These are phyloP conservation scores for Pythium brachiatum DNA, from an alignment of 352 stramenopile genomes.

Conservation along the genomic window DNA sequence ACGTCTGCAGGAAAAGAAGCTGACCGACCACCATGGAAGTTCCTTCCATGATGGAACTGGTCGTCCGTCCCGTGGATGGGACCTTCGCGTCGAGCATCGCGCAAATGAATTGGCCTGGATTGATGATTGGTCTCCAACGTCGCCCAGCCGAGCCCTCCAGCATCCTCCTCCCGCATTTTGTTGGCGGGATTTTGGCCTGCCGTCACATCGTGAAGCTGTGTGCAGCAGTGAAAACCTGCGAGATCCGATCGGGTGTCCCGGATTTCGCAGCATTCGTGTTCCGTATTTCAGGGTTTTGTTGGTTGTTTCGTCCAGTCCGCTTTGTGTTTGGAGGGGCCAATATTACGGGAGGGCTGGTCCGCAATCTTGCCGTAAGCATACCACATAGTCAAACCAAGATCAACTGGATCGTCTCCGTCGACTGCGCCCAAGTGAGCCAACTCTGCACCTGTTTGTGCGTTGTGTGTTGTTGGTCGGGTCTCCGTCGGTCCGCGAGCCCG, in stretches of 20 bases:
- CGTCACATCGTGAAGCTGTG: slow-evolving; percentile 1
- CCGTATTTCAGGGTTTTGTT: not conserved
- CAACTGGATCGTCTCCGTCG: too few species aligned
- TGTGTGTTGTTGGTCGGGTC: too few species aligned
- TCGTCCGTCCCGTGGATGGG: not conserved
- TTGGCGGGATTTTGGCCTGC: slow-evolving; percentile 5
- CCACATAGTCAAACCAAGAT: slow-evolving; percentile 4
- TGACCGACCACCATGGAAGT: too few species aligned
- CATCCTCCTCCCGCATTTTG: slow-evolving; percentile 4
- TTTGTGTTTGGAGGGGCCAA: slow-evolving; percentile 12
- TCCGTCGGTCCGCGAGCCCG: too few species aligned
- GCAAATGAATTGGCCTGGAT: too few species aligned
- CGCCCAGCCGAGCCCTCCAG: not conserved
- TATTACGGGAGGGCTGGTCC: slow-evolving; percentile 4
- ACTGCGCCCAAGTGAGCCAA: too few species aligned
- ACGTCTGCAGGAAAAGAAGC: too few species aligned
- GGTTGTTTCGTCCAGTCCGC: not conserved
- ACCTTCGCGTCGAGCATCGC: not conserved
- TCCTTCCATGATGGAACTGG: too few species aligned
- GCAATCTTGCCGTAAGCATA: slow-evolving; percentile 1
- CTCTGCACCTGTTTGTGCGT: too few species aligned
- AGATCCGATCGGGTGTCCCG: not conserved
- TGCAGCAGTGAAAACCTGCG: too few species aligned
- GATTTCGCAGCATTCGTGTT: not conserved
- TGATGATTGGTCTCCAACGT: slow-evolving; percentile 10